Conservation (phyloP, 768 basidiomycete species). For the Amanita brunnescens region DNA sequence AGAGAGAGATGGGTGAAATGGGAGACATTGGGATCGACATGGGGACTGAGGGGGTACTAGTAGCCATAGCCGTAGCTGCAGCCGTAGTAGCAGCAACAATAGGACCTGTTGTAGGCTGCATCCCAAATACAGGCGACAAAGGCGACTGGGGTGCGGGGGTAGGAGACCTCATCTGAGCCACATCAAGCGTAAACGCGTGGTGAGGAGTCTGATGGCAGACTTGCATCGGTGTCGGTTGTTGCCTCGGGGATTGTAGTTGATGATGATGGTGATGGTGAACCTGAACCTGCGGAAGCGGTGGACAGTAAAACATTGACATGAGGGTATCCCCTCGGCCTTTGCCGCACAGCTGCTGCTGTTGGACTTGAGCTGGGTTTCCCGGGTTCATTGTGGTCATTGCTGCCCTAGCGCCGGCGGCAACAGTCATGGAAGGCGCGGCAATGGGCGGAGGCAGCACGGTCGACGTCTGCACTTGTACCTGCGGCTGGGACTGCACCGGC, state of each 20-base stretch:
- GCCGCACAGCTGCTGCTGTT: not conserved
- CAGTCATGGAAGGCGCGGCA: no score
- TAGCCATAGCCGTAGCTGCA: no score
- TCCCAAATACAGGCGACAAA: not conserved
- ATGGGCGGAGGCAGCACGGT: no score
- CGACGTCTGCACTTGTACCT: no score
- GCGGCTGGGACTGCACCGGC: no score
- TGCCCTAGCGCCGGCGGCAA: no score
- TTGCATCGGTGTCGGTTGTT: not conserved
- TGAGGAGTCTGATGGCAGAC: not conserved
- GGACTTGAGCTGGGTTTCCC: not conserved
- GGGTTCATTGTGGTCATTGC: not conserved
- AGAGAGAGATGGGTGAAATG: slow-evolving; percentile 8
- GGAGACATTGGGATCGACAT: not conserved
- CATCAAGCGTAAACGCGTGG: not conserved
- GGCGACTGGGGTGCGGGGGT: not conserved
- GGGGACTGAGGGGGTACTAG: not conserved
- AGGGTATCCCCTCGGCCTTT: not conserved
- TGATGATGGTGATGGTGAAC: not conserved
- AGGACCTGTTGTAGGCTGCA: not conserved
- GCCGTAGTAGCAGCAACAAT: no score
- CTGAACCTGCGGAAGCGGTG: slow-evolving; percentile 8
- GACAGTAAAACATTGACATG: slow-evolving; percentile 23
- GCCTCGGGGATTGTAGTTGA: not conserved
- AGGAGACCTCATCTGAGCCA: not conserved